phyloP scores from a whole-genome alignment of 2,329 filamentous ascomycete species.

The Chrysosporium queenslandicum region DNA sequence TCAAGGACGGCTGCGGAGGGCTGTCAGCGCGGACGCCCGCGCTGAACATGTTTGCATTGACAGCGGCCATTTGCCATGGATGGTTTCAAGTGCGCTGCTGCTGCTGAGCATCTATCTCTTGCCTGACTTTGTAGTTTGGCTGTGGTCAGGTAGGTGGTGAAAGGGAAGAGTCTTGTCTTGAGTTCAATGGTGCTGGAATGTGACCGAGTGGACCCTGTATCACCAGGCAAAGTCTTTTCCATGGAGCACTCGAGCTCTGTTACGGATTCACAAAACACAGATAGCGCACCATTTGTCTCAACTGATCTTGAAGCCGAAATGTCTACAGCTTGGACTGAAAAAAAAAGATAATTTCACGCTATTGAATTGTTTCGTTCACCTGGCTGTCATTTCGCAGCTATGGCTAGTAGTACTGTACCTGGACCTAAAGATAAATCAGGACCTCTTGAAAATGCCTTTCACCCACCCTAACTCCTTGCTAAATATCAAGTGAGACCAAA shows the following conservation, averaged over 20 bases:
- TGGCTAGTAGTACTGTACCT: no score
- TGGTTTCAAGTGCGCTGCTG: background rate
- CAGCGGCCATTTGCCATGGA: constrained; percentile 28
- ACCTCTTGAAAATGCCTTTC: no score
- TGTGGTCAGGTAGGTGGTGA: background rate
- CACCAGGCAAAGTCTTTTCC: background rate
- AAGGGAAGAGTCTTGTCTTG: background rate
- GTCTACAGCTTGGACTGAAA: no score
- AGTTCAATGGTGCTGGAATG: background rate
- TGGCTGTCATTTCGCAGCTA: background rate
- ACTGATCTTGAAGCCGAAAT: no score
- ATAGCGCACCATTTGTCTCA: no score
- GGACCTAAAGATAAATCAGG: no score
- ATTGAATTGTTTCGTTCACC: no score
- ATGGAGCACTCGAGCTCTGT: no score
- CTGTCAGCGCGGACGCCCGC: constrained; percentile 15
- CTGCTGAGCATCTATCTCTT: background rate
- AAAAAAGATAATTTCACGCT: no score
- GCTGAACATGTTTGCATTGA: constrained; percentile 37
- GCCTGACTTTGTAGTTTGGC: background rate
- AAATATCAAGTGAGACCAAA: background rate
- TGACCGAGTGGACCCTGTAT: background rate
- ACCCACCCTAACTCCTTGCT: constrained; percentile 8
- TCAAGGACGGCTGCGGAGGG: constrained; percentile 22
- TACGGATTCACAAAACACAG: no score